These are phyloP conservation scores for Pyricularia sp. DNA, from an alignment of 2,329 filamentous ascomycete species.

Conservation along the genomic window DNA sequence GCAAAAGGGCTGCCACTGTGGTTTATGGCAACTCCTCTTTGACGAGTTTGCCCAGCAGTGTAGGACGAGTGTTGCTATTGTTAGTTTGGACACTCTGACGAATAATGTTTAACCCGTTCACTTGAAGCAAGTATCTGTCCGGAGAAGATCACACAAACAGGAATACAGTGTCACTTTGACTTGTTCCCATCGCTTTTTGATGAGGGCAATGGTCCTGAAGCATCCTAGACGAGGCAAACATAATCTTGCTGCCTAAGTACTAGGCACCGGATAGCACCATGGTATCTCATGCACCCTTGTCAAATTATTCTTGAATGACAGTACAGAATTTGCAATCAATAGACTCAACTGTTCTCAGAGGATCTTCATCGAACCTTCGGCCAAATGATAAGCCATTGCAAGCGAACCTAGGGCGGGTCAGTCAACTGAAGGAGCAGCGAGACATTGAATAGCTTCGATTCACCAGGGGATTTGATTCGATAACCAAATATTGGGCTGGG, in stretches of 20 bases:
- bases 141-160: neutral
- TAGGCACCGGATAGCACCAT: neutral
- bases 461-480: neutral
- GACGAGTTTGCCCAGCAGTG: neutral
- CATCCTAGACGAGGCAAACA: neutral
- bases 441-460: neutral
- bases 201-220: neutral
- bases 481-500: neutral
- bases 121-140: neutral
- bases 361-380: neutral
- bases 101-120: too few species aligned
- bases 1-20: too few species aligned
- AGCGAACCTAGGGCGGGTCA: neutral
- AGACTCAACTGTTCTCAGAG: neutral
- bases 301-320: neutral
- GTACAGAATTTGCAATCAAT: neutral
- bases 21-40: too few species aligned
- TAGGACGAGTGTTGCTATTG: neutral
- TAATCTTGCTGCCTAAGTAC: neutral
- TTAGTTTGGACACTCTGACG: too few species aligned
- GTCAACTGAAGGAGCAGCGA: neutral
- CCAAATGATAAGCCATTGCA: neutral
- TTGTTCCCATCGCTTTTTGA: neutral
- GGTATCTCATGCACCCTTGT: neutral
- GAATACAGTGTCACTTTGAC: neutral